These are phyloP conservation scores for Phytopythium vexans DNA, from an alignment of 352 stramenopile species.

Conservation along the genomic window DNA sequence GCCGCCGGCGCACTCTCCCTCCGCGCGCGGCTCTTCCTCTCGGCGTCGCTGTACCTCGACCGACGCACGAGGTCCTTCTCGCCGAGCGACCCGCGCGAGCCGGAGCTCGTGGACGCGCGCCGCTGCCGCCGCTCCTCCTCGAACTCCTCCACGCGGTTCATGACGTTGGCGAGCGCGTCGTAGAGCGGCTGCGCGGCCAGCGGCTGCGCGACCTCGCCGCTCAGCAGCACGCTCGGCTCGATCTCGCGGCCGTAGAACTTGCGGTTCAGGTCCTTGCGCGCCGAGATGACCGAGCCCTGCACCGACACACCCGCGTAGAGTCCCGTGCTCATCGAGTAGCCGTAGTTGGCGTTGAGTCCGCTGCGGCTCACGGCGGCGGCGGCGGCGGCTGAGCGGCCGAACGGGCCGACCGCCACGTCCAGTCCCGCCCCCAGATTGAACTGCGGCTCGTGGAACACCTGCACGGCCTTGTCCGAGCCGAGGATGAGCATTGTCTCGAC, in stretches of 20 bases:
- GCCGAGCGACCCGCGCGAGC: not conserved
- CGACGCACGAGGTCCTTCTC: not conserved
- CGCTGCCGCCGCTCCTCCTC: not conserved
- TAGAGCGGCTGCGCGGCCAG: slow-evolving; percentile 26
- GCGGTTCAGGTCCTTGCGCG: slow-evolving; percentile 75
- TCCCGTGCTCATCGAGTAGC: slow-evolving; percentile 80
- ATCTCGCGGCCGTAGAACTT: slow-evolving; percentile 77
- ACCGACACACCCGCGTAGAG: slow-evolving; percentile 83
- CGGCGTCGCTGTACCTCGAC: not conserved
- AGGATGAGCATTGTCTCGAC: slow-evolving; percentile 89
- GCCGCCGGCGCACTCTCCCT: not conserved
- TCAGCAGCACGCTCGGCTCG: slow-evolving; percentile 24
- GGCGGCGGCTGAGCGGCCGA: slow-evolving; percentile 51
- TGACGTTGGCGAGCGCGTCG: slow-evolving; percentile 32
- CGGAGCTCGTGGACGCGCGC: not conserved
- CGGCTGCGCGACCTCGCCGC: slow-evolving; percentile 25
- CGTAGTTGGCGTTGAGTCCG: slow-evolving; percentile 79
- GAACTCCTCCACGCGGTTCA: slow-evolving; percentile 15
- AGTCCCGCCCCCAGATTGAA: slow-evolving; percentile 82
- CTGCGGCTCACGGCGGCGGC: slow-evolving; percentile 36
- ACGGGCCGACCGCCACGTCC: slow-evolving; percentile 70
- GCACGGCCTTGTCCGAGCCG: slow-evolving; percentile 74
- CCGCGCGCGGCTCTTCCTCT: not conserved
- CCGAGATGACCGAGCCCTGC: slow-evolving; percentile 76
- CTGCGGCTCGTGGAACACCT: slow-evolving; percentile 68